These are phyloP conservation scores for Incumbomyces lentus DNA, from an alignment of 2,329 filamentous ascomycete genomes.

Conservation along the genomic window DNA sequence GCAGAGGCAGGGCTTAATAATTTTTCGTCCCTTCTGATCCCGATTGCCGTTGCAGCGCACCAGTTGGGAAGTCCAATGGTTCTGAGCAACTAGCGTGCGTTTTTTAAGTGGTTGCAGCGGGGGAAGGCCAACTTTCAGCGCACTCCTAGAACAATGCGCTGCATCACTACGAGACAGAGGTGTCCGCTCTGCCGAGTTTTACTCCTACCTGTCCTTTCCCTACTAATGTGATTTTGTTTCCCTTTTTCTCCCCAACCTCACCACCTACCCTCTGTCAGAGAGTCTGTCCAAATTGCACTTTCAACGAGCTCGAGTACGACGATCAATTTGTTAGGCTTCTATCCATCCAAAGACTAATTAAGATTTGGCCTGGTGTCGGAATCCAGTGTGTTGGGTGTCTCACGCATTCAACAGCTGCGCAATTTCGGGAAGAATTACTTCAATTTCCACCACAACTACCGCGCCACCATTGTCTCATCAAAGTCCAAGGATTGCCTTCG, in stretches of 20 bases:
- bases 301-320: neutral
- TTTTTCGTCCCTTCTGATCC: too few species aligned
- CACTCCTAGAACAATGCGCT: too few species aligned
- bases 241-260: neutral
- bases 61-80: too few species aligned
- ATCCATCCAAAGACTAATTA: slow-evolving; percentile 1
- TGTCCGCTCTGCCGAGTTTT: too few species aligned
- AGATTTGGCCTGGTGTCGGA: neutral
- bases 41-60: too few species aligned
- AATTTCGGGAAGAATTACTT: slow-evolving; percentile 21
- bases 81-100: too few species aligned
- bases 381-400: neutral
- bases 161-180: too few species aligned
- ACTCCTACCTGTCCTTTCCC: too few species aligned
- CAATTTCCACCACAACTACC: slow-evolving; percentile 20
- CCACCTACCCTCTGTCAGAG: slow-evolving; percentile 4
- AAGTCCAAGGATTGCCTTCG: slow-evolving; percentile 4
- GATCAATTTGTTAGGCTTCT: neutral
- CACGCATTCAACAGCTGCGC: slow-evolving; percentile 1
- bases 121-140: too few species aligned
- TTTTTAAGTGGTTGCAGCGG: too few species aligned
- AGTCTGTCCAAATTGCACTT: neutral
- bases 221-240: neutral
- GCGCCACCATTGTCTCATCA: slow-evolving; percentile 8
- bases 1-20: neutral